Evolutionary conservation across 2,329 filamentous ascomycete species (phyloP), one percentile per base, ranked within the genome.

Genomic region (Hypoxylon sp.): DNA sequence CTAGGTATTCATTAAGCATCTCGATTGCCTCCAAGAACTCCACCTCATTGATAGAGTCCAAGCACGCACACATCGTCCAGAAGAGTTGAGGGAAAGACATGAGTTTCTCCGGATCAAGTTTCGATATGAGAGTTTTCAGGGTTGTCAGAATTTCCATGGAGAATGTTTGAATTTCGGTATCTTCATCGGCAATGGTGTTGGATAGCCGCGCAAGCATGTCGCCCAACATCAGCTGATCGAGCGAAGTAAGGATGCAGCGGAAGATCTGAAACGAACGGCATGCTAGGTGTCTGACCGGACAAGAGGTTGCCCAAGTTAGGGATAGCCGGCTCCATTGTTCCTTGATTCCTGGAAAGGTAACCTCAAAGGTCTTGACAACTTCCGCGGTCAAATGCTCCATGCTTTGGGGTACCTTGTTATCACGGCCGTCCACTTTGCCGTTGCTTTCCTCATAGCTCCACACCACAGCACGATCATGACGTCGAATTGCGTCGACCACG

Each of bases 181-280:
- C 93, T 73, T 98, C 94, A 71, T 98, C 95, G 0, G 97, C 94
- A 74, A 99, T 96, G 0, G 96, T 99, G 79, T 98, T 99, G 1
- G 95, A 98, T 32, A 99, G 85, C 51, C 97, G 88, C 11, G 93
- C 94, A 21, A 99, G 88, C 94, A 99, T 99, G 75, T 99, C 96
- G 1, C 93, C 94, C 15, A 99, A 87, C 95, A 98, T 99, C 63
- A 90, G 86, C 73, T 97, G 94, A 76, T 99, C 95, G 21, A 98
- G 83, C 0, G 92, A 93, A 15, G 93, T 97, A 29, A 97, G 88
- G 60, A 98, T 94, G 77, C 95, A 98, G 32, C 96, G 88, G 82
- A 98, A 99, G 10, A 99, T 92, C 77, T 99, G 97, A 80, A 99
- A 98, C 0, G 97, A 99, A 29, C 96, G 91, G 77, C 97, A 99